phyloP scores from a whole-genome alignment of 306 rosid species.

The Castanea crenata region DNA sequence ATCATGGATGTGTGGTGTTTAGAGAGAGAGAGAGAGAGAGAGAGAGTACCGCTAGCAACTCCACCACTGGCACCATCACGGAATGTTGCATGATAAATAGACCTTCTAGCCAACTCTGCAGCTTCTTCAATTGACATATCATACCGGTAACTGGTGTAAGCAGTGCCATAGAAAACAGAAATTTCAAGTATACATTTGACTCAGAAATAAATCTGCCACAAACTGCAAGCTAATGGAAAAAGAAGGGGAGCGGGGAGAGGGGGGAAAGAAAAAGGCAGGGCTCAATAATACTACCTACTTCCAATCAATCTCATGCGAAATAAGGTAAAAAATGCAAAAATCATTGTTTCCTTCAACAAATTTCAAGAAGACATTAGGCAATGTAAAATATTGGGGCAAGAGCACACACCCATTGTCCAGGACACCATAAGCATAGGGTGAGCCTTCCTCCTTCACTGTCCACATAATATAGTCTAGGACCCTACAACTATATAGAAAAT shows the following conservation, averaged over 20 bases:
- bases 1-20: not conserved
- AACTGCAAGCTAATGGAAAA: not conserved
- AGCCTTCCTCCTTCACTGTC: constrained; percentile 99
- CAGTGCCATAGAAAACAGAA: not conserved
- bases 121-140: constrained; percentile 88
- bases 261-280: not conserved
- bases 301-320: not conserved
- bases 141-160: constrained; percentile 53
- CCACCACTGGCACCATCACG: constrained; percentile 99
- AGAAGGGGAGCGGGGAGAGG: no score
- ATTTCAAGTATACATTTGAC: not conserved
- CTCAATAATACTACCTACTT: not conserved
- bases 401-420: constrained; percentile 73
- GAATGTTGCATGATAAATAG: constrained; percentile 96
- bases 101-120: constrained; percentile 78
- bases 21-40: not conserved
- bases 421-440: constrained; percentile 98
- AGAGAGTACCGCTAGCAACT: constrained; percentile 87
- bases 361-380: not conserved
- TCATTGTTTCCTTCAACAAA: not conserved
- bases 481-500: constrained; percentile 38
- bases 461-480: constrained; percentile 94
- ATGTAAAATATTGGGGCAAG: not conserved
- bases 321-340: not conserved
- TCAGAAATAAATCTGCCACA: not conserved